Evolutionary conservation across 2,329 filamentous ascomycete species (phyloP).

Genomic region (Fusarium tuaranense): DNA sequence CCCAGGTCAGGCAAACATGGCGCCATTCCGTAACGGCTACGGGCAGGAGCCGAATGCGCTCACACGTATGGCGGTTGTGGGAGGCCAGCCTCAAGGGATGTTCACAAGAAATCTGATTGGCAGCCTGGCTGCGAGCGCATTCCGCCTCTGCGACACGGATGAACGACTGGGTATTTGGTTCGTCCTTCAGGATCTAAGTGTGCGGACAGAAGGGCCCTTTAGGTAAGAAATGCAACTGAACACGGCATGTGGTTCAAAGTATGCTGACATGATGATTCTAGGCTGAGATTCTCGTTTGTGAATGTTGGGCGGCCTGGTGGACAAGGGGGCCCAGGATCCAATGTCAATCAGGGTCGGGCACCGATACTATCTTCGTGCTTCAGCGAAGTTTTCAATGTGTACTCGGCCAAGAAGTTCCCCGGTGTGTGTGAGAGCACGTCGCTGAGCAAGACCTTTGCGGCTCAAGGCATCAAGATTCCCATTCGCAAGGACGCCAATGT

Average conservation of each 20-base stretch:
- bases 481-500: constrained; percentile 85
- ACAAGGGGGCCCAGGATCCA: constrained; percentile 53
- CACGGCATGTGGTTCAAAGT: not conserved
- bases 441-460: constrained; percentile 91
- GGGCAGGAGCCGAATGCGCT: constrained; percentile 47
- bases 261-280: constrained; percentile 47
- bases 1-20: constrained; percentile 43
- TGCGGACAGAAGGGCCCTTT: constrained; percentile 91
- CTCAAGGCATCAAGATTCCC: constrained; percentile 95
- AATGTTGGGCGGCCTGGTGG: constrained; percentile 74
- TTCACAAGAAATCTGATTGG: constrained; percentile 96
- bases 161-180: constrained; percentile 96
- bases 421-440: constrained; percentile 95
- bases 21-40: constrained; percentile 47
- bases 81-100: constrained; percentile 78
- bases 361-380: constrained; percentile 88
- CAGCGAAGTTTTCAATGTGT: constrained; percentile 92
- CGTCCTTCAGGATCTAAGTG: constrained; percentile 93
- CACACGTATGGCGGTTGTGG: constrained; percentile 51
- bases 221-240: constrained; percentile 65
- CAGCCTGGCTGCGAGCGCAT: constrained; percentile 88
- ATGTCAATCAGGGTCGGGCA: constrained; percentile 79
- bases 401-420: constrained; percentile 97
- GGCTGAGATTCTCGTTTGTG: constrained; percentile 80
- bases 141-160: constrained; percentile 81